These are phyloP conservation scores for Zanthoxylum bungeanum DNA, from an alignment of 345 rosid genomes.

Conservation along the genomic window DNA sequence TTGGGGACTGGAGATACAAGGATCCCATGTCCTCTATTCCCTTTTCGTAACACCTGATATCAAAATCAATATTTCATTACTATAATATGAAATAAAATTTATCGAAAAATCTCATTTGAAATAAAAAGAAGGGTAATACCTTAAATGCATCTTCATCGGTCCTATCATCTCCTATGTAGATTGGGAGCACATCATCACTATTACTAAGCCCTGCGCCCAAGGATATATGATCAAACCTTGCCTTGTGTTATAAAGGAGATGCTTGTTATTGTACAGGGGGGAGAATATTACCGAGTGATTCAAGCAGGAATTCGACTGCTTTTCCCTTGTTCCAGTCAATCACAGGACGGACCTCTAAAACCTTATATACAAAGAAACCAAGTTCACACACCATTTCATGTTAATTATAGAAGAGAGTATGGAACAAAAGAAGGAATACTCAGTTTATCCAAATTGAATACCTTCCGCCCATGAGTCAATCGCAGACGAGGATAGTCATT, in stretches of 20 bases:
- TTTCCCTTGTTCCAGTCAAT: slow-evolving; percentile 97
- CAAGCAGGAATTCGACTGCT: slow-evolving; percentile 90
- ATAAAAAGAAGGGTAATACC: slow-evolving; percentile 29
- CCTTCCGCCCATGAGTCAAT: slow-evolving; percentile 74
- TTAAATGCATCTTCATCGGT: slow-evolving; percentile 96
- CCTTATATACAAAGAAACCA: slow-evolving; percentile 35
- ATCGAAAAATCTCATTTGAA: background rate
- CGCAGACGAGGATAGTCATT: slow-evolving; percentile 76
- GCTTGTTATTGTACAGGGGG: background rate
- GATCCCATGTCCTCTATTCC: slow-evolving; percentile 72
- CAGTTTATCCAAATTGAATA: slow-evolving; percentile 10
- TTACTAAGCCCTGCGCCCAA: slow-evolving; percentile 53
- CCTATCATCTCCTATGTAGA: slow-evolving; percentile 84
- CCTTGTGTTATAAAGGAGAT: background rate
- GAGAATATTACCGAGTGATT: slow-evolving; percentile 68
- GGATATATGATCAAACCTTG: background rate
- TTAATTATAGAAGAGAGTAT: background rate
- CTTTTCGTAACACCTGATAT: slow-evolving; percentile 53
- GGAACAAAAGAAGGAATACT: background rate
- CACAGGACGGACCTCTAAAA: slow-evolving; percentile 94
- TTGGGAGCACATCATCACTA: slow-evolving; percentile 70
- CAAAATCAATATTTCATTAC: background rate
- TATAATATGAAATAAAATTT: background rate
- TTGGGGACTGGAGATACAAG: slow-evolving; percentile 79
- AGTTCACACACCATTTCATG: background rate